Conservation (phyloP, 1,284 basidiomycete species). For the Rugosomyces carneus region DNA sequence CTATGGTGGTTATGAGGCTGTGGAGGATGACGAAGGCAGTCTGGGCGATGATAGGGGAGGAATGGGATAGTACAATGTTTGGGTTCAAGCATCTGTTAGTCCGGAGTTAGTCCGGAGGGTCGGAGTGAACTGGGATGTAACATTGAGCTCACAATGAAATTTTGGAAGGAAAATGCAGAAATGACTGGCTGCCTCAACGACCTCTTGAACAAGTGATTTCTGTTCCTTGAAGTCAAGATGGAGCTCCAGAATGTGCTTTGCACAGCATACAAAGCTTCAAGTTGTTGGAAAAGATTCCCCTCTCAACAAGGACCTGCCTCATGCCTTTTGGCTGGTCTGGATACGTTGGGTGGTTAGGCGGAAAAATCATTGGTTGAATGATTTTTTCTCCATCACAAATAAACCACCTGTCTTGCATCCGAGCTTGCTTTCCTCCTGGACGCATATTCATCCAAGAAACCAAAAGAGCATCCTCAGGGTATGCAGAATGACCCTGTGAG, state of each 20-base stretch:
- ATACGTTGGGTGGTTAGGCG: conserved; percentile 22
- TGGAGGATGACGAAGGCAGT: too few relatives aligned
- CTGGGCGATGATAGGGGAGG: conserved; percentile 3
- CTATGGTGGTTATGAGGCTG: too few relatives aligned
- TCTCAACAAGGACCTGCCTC: conserved; percentile 26
- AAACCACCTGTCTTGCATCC: neutral
- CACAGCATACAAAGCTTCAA: conserved; percentile 4
- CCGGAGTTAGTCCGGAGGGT: conserved; percentile 16
- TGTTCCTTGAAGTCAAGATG: conserved; percentile 15
- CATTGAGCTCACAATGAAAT: conserved; percentile 31
- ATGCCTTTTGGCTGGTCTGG: conserved; percentile 30
- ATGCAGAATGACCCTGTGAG: neutral
- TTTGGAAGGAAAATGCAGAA: conserved; percentile 26
- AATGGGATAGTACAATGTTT: conserved; percentile 3
- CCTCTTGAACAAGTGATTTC: conserved; percentile 23
- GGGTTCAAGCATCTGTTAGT: neutral
- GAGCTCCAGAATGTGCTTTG: neutral
- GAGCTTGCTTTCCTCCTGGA: neutral
- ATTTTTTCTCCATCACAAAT: neutral
- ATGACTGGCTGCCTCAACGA: conserved; percentile 24
- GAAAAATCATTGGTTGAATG: conserved; percentile 27
- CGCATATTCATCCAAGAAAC: neutral
- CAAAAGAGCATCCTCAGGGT: neutral
- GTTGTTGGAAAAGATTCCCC: conserved; percentile 14
- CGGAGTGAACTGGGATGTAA: too few relatives aligned